These are phyloP conservation scores for Heterococcus sp. DNA, from an alignment of 108 stramenopile species.

Conservation along the genomic window DNA sequence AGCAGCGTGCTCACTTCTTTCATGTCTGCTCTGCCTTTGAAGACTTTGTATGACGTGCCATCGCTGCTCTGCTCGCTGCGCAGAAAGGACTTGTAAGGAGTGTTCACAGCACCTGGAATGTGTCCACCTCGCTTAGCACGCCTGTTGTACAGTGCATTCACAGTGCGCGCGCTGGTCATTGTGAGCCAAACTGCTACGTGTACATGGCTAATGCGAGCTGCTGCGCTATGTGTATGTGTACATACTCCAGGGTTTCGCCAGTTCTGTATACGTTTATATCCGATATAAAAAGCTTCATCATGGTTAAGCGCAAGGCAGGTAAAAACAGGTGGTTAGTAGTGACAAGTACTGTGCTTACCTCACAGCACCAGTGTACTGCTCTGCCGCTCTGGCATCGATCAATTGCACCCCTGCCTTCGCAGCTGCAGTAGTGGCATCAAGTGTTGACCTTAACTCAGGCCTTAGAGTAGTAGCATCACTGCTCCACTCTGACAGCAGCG, in stretches of 20 bases:
- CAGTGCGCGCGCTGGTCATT: no score
- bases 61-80: background rate
- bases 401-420: slow-evolving; percentile 1
- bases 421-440: no score
- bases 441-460: background rate
- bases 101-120: slow-evolving; percentile 33
- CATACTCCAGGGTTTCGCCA: no score
- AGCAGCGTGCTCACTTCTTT: no score
- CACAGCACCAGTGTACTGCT: slow-evolving; percentile 8
- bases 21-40: no score
- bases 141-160: no score
- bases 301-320: no score
- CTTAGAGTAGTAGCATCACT: background rate
- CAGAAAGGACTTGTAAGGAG: slow-evolving; percentile 28
- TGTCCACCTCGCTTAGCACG: slow-evolving; percentile 18
- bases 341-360: background rate
- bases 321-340: no score
- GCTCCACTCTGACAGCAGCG: slow-evolving; percentile 13
- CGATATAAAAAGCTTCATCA: background rate
- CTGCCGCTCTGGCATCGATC: slow-evolving; percentile 20
- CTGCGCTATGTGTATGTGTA: no score
- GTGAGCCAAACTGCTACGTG: no score
- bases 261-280: background rate
- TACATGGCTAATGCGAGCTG: no score
- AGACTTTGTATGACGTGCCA: no score